These are phyloP conservation scores for Candolleomyces efflorescens DNA, from an alignment of 768 basidiomycete species.

Conservation along the genomic window DNA sequence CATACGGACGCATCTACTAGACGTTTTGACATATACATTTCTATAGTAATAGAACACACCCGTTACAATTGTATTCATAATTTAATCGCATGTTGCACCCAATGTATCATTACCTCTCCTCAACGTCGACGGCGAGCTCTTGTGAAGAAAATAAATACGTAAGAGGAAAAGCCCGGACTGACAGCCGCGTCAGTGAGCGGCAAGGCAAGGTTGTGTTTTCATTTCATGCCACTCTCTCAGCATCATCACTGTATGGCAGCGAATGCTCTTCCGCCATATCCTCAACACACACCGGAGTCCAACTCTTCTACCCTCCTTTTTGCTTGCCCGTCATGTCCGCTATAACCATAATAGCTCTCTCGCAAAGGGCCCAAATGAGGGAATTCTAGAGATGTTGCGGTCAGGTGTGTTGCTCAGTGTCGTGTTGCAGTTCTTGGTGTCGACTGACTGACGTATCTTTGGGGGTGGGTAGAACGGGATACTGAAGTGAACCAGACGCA, in stretches of 20 bases:
- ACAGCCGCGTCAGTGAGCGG: no score
- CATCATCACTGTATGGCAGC: conserved; percentile 4
- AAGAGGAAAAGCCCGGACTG: no score
- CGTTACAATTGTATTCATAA: neutral
- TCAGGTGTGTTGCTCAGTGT: neutral
- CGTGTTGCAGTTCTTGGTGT: neutral
- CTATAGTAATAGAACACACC: neutral
- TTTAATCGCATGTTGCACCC: conserved; percentile 1
- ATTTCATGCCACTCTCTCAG: neutral
- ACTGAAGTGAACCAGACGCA: conserved; percentile 33
- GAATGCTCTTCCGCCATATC: conserved; percentile 11
- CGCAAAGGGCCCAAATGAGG: neutral
- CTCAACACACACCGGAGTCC: conserved; percentile 2
- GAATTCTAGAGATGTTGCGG: conserved; percentile 4
- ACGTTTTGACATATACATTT: neutral
- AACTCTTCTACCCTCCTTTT: conserved; percentile 1
- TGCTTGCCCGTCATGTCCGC: neutral
- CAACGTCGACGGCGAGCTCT: no score
- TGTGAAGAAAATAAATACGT: no score
- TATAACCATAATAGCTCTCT: neutral
- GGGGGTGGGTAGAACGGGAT: conserved; percentile 31
- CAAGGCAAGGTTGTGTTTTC: no score
- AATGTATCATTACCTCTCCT: no score
- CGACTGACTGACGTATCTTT: neutral
- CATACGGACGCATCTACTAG: neutral